These are phyloP conservation scores for Dianthus caryophyllus DNA, from an alignment of 148 eudicot genomes.

Conservation along the genomic window DNA sequence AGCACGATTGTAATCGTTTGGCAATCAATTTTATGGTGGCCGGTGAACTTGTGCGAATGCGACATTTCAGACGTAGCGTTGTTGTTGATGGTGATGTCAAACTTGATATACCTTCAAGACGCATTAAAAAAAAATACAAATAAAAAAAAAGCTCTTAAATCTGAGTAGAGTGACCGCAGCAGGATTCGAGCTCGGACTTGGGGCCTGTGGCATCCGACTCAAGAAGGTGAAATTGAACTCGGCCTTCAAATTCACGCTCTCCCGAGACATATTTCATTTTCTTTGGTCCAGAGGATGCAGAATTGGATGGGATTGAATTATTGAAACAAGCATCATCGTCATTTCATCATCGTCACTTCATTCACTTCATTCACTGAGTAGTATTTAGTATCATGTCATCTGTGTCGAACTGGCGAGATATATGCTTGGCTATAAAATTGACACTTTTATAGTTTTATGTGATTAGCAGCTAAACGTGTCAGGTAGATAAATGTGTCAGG, in stretches of 20 bases:
- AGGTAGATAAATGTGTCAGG: no score
- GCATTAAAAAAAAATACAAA: no score
- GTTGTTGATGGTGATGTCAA: constrained; percentile 63
- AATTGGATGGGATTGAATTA: constrained; percentile 82
- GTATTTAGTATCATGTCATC: neutral
- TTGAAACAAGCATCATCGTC: constrained; percentile 4
- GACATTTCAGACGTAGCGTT: constrained; percentile 59
- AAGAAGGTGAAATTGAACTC: constrained; percentile 65
- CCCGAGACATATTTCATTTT: constrained; percentile 39
- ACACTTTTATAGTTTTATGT: neutral
- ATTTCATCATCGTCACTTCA: no score
- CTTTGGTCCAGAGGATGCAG: constrained; percentile 60
- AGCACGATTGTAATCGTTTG: neutral
- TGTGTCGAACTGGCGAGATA: neutral
- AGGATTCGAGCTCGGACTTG: constrained; percentile 62
- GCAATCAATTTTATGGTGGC: constrained; percentile 24
- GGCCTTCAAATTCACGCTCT: constrained; percentile 38
- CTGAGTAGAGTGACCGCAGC: constrained; percentile 45
- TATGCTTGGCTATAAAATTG: neutral
- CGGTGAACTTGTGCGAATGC: constrained; percentile 59
- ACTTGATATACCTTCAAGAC: constrained; percentile 61
- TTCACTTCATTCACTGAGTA: neutral
- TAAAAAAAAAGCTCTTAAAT: constrained; percentile 56
- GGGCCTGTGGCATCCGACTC: constrained; percentile 50
- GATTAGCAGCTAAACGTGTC: no score